phyloP scores from a whole-genome alignment of 169 alveolate genomes.

The Babesia gibsoni region DNA sequence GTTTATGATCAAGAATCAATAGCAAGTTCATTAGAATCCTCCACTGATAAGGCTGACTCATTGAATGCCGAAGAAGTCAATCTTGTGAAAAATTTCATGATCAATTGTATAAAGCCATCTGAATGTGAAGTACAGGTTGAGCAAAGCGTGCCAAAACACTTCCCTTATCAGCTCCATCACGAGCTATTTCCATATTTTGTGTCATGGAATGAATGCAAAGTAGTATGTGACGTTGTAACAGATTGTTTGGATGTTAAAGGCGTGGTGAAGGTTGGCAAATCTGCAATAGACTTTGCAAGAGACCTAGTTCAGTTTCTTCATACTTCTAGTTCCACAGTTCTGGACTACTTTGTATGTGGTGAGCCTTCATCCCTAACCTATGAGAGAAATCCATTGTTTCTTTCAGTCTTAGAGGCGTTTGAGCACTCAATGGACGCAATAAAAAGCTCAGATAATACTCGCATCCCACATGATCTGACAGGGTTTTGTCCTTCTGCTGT shows the following conservation, averaged over 20 bases:
- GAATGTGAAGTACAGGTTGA: neutral
- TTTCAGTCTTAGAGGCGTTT: too few relatives aligned
- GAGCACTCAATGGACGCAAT: too few relatives aligned
- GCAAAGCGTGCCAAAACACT: neutral
- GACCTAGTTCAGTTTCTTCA: neutral
- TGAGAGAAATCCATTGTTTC: neutral
- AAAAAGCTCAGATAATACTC: too few relatives aligned
- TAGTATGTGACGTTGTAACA: slow-evolving; percentile 14
- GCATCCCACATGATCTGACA: too few relatives aligned
- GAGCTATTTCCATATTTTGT: neutral
- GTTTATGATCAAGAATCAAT: neutral
- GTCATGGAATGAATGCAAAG: neutral
- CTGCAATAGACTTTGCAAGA: slow-evolving; percentile 9
- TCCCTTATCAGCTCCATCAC: neutral
- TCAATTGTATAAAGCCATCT: neutral
- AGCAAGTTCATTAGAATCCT: neutral
- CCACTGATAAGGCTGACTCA: neutral
- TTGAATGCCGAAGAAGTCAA: neutral
- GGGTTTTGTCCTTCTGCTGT: slow-evolving; percentile 18
- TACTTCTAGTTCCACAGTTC: neutral
- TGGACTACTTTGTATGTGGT: neutral
- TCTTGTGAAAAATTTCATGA: neutral
- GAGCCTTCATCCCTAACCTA: neutral
- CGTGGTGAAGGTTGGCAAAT: neutral
- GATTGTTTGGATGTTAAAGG: neutral